These are phyloP conservation scores for Phytophthora colocasiae DNA, from an alignment of 352 stramenopile genomes.

Conservation along the genomic window DNA sequence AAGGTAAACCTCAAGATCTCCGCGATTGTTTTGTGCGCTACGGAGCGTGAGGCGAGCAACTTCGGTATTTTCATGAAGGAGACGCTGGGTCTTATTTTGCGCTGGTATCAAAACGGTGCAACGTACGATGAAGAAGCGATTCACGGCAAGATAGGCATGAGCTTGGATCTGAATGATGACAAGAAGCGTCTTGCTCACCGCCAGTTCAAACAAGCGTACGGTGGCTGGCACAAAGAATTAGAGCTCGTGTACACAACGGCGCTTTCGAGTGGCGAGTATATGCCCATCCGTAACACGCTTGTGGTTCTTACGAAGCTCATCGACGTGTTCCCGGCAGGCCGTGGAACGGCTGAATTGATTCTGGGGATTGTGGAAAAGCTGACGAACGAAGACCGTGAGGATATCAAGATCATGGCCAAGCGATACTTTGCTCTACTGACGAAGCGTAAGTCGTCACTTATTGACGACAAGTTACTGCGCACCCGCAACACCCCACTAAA, in stretches of 20 bases:
- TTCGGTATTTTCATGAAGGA: slow-evolving; percentile 90
- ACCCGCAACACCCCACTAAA: slow-evolving; percentile 28
- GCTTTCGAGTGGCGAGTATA: slow-evolving; percentile 77
- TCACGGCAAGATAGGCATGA: slow-evolving; percentile 77
- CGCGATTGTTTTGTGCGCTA: slow-evolving; percentile 81
- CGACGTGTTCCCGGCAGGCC: slow-evolving; percentile 80
- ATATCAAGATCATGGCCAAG: slow-evolving; percentile 92
- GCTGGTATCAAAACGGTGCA: slow-evolving; percentile 81
- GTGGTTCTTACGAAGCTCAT: slow-evolving; percentile 91
- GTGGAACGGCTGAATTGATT: slow-evolving; percentile 64
- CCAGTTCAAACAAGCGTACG: slow-evolving; percentile 82
- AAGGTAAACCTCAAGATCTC: slow-evolving; percentile 82
- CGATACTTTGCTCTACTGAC: slow-evolving; percentile 86
- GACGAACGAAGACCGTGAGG: slow-evolving; percentile 83
- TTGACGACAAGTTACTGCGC: slow-evolving; percentile 67
- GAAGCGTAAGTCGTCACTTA: slow-evolving; percentile 72
- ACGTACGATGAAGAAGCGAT: slow-evolving; percentile 86
- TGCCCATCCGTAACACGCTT: slow-evolving; percentile 86
- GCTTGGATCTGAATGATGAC: slow-evolving; percentile 71
- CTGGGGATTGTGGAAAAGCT: slow-evolving; percentile 72
- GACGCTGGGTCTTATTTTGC: slow-evolving; percentile 68
- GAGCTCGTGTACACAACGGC: slow-evolving; percentile 70
- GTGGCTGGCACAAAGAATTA: slow-evolving; percentile 77
- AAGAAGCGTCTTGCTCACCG: slow-evolving; percentile 64
- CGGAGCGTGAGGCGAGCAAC: slow-evolving; percentile 85